Evolutionary conservation across 805 yeast genomes (phyloP).

Genomic region (Helenozyma baotianmanensis): DNA sequence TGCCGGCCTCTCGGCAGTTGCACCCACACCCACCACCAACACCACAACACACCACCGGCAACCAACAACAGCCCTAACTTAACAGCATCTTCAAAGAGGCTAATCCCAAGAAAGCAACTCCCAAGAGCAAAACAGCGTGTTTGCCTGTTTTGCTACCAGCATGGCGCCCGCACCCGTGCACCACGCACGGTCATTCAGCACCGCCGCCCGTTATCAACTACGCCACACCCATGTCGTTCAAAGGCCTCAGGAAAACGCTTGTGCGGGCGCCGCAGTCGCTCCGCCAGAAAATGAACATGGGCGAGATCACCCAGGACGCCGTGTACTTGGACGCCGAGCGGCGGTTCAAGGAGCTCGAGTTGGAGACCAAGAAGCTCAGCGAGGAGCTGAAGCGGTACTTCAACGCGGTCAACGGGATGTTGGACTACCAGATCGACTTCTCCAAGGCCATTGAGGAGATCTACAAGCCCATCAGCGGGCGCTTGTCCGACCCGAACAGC

Average conservation of each 20-base stretch:
- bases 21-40: too few relatives aligned
- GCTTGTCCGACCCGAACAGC: constrained; percentile 83
- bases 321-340: constrained; percentile 95
- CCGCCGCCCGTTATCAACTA: too few relatives aligned
- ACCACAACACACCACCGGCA: too few relatives aligned
- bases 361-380: constrained; percentile 82
- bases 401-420: constrained; percentile 88
- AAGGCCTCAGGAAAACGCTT: constrained; percentile 77
- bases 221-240: constrained; percentile 62
- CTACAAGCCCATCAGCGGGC: constrained; percentile 93
- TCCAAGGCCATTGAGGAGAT: constrained; percentile 95
- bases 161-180: too few relatives aligned
- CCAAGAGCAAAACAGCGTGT: too few relatives aligned
- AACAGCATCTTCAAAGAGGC: too few relatives aligned
- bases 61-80: too few relatives aligned
- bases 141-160: too few relatives aligned
- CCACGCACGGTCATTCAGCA: too few relatives aligned
- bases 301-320: constrained; percentile 56
- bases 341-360: constrained; percentile 87
- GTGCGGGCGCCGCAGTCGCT: constrained; percentile 88
- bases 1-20: too few relatives aligned
- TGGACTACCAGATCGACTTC: constrained; percentile 89
- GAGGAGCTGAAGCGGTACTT: constrained; percentile 89
- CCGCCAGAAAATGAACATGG: constrained; percentile 90
- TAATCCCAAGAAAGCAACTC: too few relatives aligned